A percentile compares a stretch with the other conserved stretches of the same genome.
Conservation (phyloP, 2,329 filamentous ascomycete genomes). For the Sarocladiaceae sp. region DNA sequence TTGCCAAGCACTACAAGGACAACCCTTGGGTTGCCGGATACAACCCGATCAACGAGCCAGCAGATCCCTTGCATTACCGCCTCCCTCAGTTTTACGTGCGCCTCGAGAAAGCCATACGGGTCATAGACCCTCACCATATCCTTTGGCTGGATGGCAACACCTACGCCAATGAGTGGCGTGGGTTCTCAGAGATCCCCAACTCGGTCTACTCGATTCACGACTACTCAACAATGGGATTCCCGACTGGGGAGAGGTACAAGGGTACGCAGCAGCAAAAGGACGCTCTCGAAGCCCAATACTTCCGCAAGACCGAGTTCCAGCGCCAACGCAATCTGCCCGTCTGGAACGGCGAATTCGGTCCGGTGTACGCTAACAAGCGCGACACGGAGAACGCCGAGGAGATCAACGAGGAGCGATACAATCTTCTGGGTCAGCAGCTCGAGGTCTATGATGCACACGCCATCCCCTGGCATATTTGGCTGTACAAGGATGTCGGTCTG, state of each 20-base stretch:
- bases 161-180: no score
- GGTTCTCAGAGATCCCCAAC: no score
- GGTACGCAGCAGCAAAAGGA: background rate
- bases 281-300: background rate
- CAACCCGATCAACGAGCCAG: constrained; percentile 26
- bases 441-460: constrained; percentile 22
- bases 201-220: constrained; percentile 5
- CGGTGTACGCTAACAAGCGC: constrained; percentile 36
- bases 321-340: no score
- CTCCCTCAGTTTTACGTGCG: no score
- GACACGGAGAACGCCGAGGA: constrained; percentile 17
- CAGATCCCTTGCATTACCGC: no score
- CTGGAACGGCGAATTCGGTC: constrained; percentile 46
- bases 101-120: no score
- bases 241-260: background rate
- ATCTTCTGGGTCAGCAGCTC: constrained; percentile 33
- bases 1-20: constrained; percentile 32
- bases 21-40: constrained; percentile 35
- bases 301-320: constrained; percentile 5
- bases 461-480: constrained; percentile 50
- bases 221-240: constrained; percentile 3
- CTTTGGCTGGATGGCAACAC: no score
- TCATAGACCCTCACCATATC: no score
- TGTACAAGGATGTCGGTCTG: constrained; percentile 49
- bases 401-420: constrained; percentile 29